Evolutionary conservation across 495 filamentous ascomycete genomes (phyloP).

Genomic region (Neurospora sp.): DNA sequence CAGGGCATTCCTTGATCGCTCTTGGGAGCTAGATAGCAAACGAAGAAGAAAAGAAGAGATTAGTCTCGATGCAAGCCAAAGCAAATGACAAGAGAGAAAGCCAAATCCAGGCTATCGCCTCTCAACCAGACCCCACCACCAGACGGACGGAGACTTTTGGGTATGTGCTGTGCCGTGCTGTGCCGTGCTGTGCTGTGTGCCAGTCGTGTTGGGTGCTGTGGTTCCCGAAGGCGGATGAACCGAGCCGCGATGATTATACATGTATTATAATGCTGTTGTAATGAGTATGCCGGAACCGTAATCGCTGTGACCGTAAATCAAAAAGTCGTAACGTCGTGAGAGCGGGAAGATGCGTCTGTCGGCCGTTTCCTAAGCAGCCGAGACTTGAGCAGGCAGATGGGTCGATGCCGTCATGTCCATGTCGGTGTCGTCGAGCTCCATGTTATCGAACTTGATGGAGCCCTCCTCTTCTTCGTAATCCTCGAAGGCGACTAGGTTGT

Average conservation of each 20-base stretch:
- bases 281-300: background rate
- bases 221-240: background rate
- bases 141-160: background rate
- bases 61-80: background rate
- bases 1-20: conserved; percentile 69
- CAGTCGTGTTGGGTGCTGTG: background rate
- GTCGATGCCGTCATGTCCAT: background rate
- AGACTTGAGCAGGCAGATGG: background rate
- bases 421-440: background rate
- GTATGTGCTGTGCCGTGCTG: background rate
- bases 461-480: conserved; percentile 6
- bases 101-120: background rate
- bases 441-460: background rate
- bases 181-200: background rate
- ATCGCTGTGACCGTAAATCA: background rate
- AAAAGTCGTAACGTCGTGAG: background rate
- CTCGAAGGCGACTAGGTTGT: background rate
- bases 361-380: background rate
- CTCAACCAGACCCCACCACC: background rate
- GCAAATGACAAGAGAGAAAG: conserved; percentile 2
- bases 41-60: conserved; percentile 10
- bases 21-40: conserved; percentile 63
- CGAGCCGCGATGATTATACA: background rate
- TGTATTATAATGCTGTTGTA: background rate
- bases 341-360: background rate